phyloP scores from a whole-genome alignment of 2,329 filamentous ascomycete genomes.

The Kalaharituber pfeilii region DNA sequence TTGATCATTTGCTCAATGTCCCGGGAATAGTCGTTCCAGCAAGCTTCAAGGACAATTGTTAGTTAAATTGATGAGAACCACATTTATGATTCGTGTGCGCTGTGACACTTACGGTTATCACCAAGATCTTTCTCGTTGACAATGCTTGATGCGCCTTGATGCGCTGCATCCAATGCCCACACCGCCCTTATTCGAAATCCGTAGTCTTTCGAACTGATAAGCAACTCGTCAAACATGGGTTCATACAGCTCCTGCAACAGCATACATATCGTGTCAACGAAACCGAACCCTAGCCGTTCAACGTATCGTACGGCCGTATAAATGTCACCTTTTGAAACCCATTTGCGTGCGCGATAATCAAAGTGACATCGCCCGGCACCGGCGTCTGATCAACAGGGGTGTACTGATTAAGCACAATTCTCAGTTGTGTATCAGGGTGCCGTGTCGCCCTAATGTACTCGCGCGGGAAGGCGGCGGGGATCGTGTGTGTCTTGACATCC shows the following conservation, averaged over 20 bases:
- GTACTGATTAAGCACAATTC: conserved; percentile 74
- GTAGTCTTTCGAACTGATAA: conserved; percentile 37
- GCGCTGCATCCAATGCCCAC: conserved; percentile 79
- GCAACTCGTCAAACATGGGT: conserved; percentile 72
- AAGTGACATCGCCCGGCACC: conserved; percentile 59
- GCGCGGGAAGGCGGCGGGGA: conserved; percentile 61
- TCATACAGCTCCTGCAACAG: conserved; percentile 79
- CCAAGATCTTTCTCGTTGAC: conserved; percentile 61
- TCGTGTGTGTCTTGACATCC: conserved; percentile 45
- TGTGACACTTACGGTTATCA: conserved; percentile 52
- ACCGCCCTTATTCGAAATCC: conserved; percentile 61
- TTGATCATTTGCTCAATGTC: conserved; percentile 79
- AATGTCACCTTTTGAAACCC: conserved; percentile 65
- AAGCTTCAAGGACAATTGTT: conserved; percentile 35
- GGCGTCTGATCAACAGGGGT: conserved; percentile 56
- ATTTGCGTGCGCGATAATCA: conserved; percentile 78
- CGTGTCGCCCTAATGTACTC: conserved; percentile 57
- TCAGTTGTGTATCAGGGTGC: conserved; percentile 46
- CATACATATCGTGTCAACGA: no score
- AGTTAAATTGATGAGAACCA: conserved; percentile 14
- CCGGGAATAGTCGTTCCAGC: conserved; percentile 70
- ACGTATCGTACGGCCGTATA: no score
- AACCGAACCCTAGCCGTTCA: no score
- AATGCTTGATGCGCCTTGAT: conserved; percentile 62
- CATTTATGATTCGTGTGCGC: background rate